Percentiles rank a stretch among this genome's conserved stretches.
Evolutionary conservation across 2,329 filamentous ascomycete genomes (phyloP).

Genomic region (Septoria linicola): DNA sequence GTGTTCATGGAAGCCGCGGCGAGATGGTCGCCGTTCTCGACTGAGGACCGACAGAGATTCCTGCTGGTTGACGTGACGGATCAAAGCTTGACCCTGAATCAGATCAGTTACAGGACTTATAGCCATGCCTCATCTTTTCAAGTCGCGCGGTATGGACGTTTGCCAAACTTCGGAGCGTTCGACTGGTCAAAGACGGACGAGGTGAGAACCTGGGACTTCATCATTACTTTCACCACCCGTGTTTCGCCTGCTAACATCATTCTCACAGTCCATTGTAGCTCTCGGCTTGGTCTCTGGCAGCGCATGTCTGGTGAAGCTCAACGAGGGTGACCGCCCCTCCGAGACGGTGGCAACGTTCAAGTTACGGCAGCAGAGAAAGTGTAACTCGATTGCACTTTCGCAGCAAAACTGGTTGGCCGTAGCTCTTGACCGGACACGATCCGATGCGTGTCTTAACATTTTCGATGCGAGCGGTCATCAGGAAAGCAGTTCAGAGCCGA

Average conservation of each 20-base stretch:
- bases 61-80: slow-evolving; percentile 61
- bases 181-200: slow-evolving; percentile 63
- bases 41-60: slow-evolving; percentile 55
- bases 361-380: slow-evolving; percentile 73
- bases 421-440: slow-evolving; percentile 75
- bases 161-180: slow-evolving; percentile 63
- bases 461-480: slow-evolving; percentile 70
- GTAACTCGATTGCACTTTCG: slow-evolving; percentile 79
- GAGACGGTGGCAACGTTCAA: slow-evolving; percentile 60
- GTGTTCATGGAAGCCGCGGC: slow-evolving; percentile 50
- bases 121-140: not conserved
- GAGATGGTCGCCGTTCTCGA: slow-evolving; percentile 62
- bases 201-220: no score
- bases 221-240: no score
- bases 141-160: slow-evolving; percentile 37
- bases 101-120: slow-evolving; percentile 23
- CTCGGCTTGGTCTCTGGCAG: slow-evolving; percentile 74
- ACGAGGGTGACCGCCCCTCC: slow-evolving; percentile 55
- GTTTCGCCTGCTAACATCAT: no score
- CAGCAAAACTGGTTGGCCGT: slow-evolving; percentile 70
- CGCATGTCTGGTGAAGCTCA: slow-evolving; percentile 70
- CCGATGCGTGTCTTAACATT: slow-evolving; percentile 78
- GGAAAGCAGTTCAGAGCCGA: slow-evolving; percentile 50
- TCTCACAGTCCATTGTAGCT: slow-evolving; percentile 50
- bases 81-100: slow-evolving; percentile 59